A percentile compares a stretch with the other conserved stretches of the same genome.
Conservation (phyloP, 31 red algal species). For the Odonthalia washingtoniensis region DNA sequence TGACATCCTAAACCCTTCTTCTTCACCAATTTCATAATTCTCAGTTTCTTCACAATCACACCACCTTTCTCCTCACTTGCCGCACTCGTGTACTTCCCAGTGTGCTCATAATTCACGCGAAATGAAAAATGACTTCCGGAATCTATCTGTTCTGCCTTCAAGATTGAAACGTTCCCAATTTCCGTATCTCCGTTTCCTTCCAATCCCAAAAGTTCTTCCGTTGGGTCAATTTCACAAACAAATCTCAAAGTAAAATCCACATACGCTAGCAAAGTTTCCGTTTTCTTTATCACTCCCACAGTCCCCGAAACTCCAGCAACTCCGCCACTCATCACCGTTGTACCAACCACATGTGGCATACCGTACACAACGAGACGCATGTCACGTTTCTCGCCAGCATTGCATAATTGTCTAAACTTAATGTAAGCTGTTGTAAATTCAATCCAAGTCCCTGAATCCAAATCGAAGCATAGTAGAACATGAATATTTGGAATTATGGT, state of each 20-base stretch:
- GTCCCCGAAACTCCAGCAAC: too few relatives aligned
- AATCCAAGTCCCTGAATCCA: constrained; percentile 51
- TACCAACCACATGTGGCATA: neutral
- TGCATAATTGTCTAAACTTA: constrained; percentile 67
- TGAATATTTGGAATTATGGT: neutral
- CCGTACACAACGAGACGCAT: constrained; percentile 52
- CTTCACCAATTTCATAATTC: constrained; percentile 11
- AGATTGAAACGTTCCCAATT: constrained; percentile 45
- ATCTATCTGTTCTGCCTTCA: constrained; percentile 66
- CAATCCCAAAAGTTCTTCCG: constrained; percentile 58
- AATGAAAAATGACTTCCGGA: constrained; percentile 70
- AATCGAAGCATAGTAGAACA: constrained; percentile 34
- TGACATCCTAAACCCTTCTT: too few relatives aligned
- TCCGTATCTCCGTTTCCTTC: constrained; percentile 45
- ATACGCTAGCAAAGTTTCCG: constrained; percentile 35
- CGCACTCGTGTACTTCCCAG: constrained; percentile 35
- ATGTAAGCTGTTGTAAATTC: constrained; percentile 57
- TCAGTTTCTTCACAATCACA: constrained; percentile 17
- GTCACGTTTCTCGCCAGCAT: constrained; percentile 65
- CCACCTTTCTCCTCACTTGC: constrained; percentile 24
- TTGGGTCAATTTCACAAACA: constrained; percentile 74
- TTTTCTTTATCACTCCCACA: constrained; percentile 24
- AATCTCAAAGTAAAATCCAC: constrained; percentile 61
- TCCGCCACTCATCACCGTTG: too few relatives aligned
- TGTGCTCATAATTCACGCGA: constrained; percentile 54